Evolutionary conservation across 371 early-diverging fungal genomes (phyloP), one percentile per base, ranked within the genome.

Genomic region (Haplosporangium sp.): DNA sequence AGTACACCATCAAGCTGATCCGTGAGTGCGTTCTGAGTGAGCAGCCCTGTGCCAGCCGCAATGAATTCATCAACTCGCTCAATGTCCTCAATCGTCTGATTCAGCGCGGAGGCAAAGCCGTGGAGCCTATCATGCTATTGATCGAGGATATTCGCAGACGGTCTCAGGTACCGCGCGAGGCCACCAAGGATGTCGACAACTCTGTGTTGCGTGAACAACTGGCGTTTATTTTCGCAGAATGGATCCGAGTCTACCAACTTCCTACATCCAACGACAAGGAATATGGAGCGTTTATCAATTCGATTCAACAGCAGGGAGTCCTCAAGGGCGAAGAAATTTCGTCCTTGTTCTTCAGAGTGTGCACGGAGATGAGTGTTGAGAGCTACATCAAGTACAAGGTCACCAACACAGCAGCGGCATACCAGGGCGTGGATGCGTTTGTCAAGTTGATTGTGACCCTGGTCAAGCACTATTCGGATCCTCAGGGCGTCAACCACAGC

Each of bases 201-300:
- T 64, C 76, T 16, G 79, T 85, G 54, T 62, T 94, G 67, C 79
- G 92, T 46, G 89, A 94, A 62, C 92, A 91, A 69, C 82, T 94
- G 9, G 87, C 86, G 2, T 84, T 87, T 45, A 74, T 91, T 53
- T 95, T 95, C 83, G 82, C 86, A 18, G 97, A 97, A 59, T 98
- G 98, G 98, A 88, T 96, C 14, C 87, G 92, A 16, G 81, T 95
- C n/a, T 95, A 89, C 71, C 89, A 94, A 64, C 93, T 93, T 65
- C 93, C 95, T 0, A 84, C 92, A 0, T 89, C 95, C 8, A 92
- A 86, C 47, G 96, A 95, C 56, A 90, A 92, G 57, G 77, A 88
- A 5, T 87, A 89, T 62, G 83, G 82, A 10, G 83, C 83, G 2
- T 94, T 90, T 74, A 85, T 94, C 41, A 84, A 73, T 65, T 81